Percentiles rank a stretch among this genome's conserved stretches.
Conservation (phyloP, 805 yeast species). For the Metschnikowia drakensbergensis region DNA sequence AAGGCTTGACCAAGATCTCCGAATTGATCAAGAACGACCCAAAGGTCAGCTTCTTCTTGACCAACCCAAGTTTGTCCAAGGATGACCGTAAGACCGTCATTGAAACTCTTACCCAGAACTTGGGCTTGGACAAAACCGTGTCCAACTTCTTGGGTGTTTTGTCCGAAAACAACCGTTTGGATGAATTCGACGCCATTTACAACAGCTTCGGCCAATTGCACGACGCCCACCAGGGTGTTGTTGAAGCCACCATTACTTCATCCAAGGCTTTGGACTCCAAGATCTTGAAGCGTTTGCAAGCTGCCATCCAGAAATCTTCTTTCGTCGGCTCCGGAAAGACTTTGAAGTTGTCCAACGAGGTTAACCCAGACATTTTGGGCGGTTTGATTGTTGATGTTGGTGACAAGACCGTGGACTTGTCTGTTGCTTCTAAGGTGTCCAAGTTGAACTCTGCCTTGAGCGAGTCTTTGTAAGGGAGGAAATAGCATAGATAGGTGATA, state of each 20-base stretch:
- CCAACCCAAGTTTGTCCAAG: conserved; percentile 79
- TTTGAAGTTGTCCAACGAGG: conserved; percentile 75
- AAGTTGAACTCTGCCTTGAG: conserved; percentile 84
- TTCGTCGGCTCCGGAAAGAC: conserved; percentile 85
- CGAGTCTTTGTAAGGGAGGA: conserved; percentile 66
- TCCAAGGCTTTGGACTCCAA: conserved; percentile 80
- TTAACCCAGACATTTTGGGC: conserved; percentile 89
- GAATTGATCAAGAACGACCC: conserved; percentile 57
- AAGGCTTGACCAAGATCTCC: conserved; percentile 58
- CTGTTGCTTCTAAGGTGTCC: conserved; percentile 77
- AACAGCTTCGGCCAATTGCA: conserved; percentile 70
- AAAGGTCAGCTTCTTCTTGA: conserved; percentile 56
- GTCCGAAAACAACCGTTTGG: conserved; percentile 92
- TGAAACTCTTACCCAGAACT: conserved; percentile 47
- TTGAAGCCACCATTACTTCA: conserved; percentile 90
- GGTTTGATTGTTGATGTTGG: conserved; percentile 95
- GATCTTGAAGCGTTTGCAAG: conserved; percentile 70
- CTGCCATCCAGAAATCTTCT: conserved; percentile 71
- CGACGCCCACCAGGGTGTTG: conserved; percentile 87
- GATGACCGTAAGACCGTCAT: conserved; percentile 73
- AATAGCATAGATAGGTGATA: conserved; percentile 2
- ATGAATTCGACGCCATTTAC: conserved; percentile 59
- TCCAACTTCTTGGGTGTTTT: conserved; percentile 77
- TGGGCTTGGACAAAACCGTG: conserved; percentile 63
- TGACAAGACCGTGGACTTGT: conserved; percentile 93